Evolutionary conservation across 257 asterid genomes (phyloP), one percentile per base, ranked within the genome.

Genomic region (Mitragyna speciosa): DNA sequence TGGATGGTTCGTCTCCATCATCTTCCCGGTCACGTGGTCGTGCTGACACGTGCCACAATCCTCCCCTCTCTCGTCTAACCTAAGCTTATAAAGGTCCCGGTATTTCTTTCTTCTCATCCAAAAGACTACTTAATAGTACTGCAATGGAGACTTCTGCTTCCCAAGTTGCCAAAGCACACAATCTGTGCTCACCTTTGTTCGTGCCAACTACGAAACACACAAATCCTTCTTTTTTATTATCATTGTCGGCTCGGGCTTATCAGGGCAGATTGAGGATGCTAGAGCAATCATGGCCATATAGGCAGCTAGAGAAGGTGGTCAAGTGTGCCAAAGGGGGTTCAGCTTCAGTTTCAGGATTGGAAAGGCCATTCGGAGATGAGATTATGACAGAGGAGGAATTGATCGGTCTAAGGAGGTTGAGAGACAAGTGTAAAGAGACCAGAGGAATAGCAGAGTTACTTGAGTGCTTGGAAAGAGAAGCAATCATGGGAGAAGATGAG

Each of bases 391-490:
- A 84, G 56, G 91, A 87, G 26, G 96, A 84, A 30, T 31, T 87
- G 85, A 76, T 77, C 51, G 85, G 83, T 49, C 80, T 87, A 48
- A 82, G 75, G 79, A 80, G 70, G 52, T 24, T 73, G 83, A 78
- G 76, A 22, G 85, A 72, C 69, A 86, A 88, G 11, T 89, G 94
- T 84, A 52, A 74, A 31, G 94, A 75, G 56, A 56, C 1, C 8
- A 79, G 76, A 14, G 95, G 90, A 51, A 61, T 90, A 2, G 93
- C 81, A 9, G 98, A 89, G 86, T 12, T 88, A 85, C 73, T 93
- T 82, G 98, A 93, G 89, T 89, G 96, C 82, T 81, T 95, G 84
- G 97, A 95, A 78, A 90, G 78, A 81, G 98, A 95, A 83, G 98
- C 97, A 33, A 91, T 95, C 15, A 91, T 93, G 97, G 97, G 98